Evolutionary conservation across 208 protist species (phyloP).

Genomic region (Acanthamoeba triangularis): DNA sequence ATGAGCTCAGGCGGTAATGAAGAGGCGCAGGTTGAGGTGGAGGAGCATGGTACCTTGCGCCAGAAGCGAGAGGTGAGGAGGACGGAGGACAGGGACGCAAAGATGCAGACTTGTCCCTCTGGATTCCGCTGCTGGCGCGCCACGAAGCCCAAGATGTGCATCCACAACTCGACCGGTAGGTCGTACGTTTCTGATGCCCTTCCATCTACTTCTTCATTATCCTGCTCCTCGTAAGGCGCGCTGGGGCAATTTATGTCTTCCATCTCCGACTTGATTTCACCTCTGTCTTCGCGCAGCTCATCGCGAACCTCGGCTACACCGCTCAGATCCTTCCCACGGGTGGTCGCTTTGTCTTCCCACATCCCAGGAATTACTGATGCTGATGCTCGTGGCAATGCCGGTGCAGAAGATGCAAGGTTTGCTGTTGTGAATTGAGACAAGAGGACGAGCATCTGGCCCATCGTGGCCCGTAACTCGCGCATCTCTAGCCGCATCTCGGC

Average conservation of each 20-base stretch:
- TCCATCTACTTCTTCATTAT: neutral
- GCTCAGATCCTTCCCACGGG: too few species aligned
- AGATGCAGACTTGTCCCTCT: neutral
- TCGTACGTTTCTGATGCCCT: neutral
- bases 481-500: neutral
- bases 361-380: neutral
- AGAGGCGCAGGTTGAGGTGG: neutral
- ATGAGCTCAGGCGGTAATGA: neutral
- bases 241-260: too few species aligned
- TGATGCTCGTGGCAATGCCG: neutral
- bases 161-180: slow-evolving; percentile 40
- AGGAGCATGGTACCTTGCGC: neutral
- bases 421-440: neutral
- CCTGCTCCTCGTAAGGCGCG: neutral
- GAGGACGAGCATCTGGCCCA: neutral
- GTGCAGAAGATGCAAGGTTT: neutral
- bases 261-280: neutral
- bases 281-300: neutral
- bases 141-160: slow-evolving; percentile 31
- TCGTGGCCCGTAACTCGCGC: neutral
- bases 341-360: too few species aligned
- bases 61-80: neutral
- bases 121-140: neutral
- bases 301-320: too few species aligned
- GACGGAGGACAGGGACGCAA: neutral